phyloP scores from a whole-genome alignment of 164 flowering plant species.

The Sextonia rubra region DNA sequence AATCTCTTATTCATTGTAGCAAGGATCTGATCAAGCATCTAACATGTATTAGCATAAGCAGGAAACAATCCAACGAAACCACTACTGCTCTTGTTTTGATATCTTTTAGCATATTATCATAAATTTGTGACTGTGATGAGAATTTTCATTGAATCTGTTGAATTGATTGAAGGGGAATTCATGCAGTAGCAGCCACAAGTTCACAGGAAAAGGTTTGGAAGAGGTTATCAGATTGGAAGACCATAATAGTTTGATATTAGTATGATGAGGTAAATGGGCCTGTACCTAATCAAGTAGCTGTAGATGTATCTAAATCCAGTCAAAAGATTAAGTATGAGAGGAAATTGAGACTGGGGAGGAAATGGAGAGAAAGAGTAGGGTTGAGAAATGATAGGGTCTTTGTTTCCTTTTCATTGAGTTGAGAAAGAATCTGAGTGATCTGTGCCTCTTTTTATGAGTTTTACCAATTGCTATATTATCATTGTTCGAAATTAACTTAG shows the following conservation, averaged over 20 bases:
- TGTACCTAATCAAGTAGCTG: neutral
- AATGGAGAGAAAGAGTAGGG: too few species aligned
- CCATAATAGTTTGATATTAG: too few species aligned
- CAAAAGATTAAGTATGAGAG: too few species aligned
- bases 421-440: too few species aligned
- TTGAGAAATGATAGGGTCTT: too few species aligned
- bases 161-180: slow-evolving; percentile 65
- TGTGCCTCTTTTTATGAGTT: too few species aligned
- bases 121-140: slow-evolving; percentile 37
- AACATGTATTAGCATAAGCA: slow-evolving; percentile 53
- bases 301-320: too few species aligned
- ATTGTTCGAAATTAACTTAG: too few species aligned
- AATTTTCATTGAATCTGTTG: slow-evolving; percentile 38
- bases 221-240: slow-evolving; percentile 16
- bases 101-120: slow-evolving; percentile 56
- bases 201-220: slow-evolving; percentile 75
- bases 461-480: too few species aligned
- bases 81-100: neutral
- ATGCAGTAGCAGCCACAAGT: slow-evolving; percentile 67
- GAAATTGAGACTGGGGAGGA: too few species aligned
- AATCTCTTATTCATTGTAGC: slow-evolving; percentile 55
- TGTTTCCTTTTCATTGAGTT: too few species aligned
- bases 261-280: neutral
- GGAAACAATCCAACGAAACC: slow-evolving; percentile 15
- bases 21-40: slow-evolving; percentile 67